Evolutionary conservation across 345 rosid species (phyloP).

Genomic region (Syzygium grande): DNA sequence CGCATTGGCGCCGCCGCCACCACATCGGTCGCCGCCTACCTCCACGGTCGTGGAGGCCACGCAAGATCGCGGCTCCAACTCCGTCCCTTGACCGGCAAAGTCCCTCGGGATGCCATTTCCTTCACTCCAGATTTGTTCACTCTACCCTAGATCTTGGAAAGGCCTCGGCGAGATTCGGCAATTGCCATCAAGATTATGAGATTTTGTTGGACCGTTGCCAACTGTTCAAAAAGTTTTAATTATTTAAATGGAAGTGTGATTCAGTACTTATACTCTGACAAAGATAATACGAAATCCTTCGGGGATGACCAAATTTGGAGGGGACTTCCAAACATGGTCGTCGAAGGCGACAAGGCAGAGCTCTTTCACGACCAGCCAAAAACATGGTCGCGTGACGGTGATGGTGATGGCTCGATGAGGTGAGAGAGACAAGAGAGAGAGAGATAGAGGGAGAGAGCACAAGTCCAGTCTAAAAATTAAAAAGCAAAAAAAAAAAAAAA

Average conservation of each 20-base stretch:
- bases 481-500: too few species aligned
- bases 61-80: not conserved
- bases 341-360: not conserved
- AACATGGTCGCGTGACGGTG: too few species aligned
- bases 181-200: not conserved
- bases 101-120: not conserved
- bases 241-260: rapidly evolving
- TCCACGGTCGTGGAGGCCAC: not conserved
- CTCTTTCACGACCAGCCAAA: not conserved
- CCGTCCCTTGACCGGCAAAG: not conserved
- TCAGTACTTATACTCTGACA: not conserved
- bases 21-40: not conserved
- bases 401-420: not conserved
- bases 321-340: not conserved
- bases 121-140: not conserved
- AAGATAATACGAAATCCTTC: not conserved
- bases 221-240: not conserved
- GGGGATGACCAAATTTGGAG: not conserved
- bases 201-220: not conserved
- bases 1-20: not conserved
- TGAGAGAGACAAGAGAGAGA: not conserved
- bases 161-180: rapidly evolving
- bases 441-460: not conserved
- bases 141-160: not conserved
- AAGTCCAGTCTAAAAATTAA: not conserved